These are phyloP conservation scores for Penicillium angulare DNA, from an alignment of 495 filamentous ascomycete genomes.

Conservation along the genomic window DNA sequence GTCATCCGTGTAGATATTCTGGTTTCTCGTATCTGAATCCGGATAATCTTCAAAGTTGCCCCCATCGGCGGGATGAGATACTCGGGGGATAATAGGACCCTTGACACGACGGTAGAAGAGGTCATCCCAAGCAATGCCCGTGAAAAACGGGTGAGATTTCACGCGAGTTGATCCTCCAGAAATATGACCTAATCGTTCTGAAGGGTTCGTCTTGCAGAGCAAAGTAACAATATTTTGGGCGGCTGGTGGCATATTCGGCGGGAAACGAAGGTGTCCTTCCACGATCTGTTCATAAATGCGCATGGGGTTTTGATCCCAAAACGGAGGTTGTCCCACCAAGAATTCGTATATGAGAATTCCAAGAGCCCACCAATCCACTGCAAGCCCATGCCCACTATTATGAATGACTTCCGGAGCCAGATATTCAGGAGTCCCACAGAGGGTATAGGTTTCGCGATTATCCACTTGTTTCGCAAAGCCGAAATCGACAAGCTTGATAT, in stretches of 20 bases:
- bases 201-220: constrained; percentile 87
- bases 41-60: constrained; percentile 91
- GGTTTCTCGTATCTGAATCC: constrained; percentile 52
- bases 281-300: constrained; percentile 82
- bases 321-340: constrained; percentile 91
- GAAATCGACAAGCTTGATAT: constrained; percentile 97
- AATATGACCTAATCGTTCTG: constrained; percentile 84
- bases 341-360: constrained; percentile 97
- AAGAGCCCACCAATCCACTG: constrained; percentile 99
- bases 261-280: constrained; percentile 39
- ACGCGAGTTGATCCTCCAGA: constrained; percentile 78
- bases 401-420: constrained; percentile 95
- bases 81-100: constrained; percentile 83
- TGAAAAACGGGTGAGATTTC: constrained; percentile 86
- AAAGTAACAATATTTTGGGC: constrained; percentile 81
- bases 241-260: constrained; percentile 59
- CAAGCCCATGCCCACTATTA: constrained; percentile 89
- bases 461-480: constrained; percentile 80
- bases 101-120: constrained; percentile 66
- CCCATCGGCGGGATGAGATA: constrained; percentile 78
- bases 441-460: constrained; percentile 81
- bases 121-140: constrained; percentile 80
- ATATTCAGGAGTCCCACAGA: constrained; percentile 96
- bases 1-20: constrained; percentile 66
- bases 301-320: constrained; percentile 95